Evolutionary conservation across 2,329 filamentous ascomycete genomes (phyloP).

Genomic region (Diaporthe citriasiana): DNA sequence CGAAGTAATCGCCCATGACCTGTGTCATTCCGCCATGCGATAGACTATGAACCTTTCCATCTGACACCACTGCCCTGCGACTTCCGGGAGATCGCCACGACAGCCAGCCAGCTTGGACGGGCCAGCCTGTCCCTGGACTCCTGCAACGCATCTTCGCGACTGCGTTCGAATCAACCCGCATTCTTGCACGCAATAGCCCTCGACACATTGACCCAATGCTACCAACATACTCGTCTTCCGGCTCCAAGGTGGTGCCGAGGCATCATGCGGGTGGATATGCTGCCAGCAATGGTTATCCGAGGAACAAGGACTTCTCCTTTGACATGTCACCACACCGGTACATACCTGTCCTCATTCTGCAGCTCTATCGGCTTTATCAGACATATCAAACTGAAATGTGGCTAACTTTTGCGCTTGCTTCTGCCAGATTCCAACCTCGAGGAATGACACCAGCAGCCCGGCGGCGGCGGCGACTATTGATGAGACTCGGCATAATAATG

Average conservation of each 20-base stretch:
- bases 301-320: slow-evolving; percentile 75
- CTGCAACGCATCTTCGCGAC: slow-evolving; percentile 42
- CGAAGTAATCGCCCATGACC: slow-evolving; percentile 24
- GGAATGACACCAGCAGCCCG: slow-evolving; percentile 79
- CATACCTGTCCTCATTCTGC: slow-evolving; percentile 48
- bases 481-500: slow-evolving; percentile 73
- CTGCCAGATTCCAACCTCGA: slow-evolving; percentile 85
- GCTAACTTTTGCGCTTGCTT: slow-evolving; percentile 43
- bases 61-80: slow-evolving; percentile 36
- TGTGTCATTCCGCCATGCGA: slow-evolving; percentile 37
- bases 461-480: slow-evolving; percentile 79
- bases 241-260: slow-evolving; percentile 84
- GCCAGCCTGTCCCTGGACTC: slow-evolving; percentile 41
- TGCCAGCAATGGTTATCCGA: slow-evolving; percentile 80
- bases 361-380: slow-evolving; percentile 10
- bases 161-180: slow-evolving; percentile 27
- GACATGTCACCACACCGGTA: slow-evolving; percentile 93
- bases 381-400: background rate
- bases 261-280: slow-evolving; percentile 82
- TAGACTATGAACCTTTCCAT: slow-evolving; percentile 32
- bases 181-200: slow-evolving; percentile 9
- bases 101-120: slow-evolving; percentile 38
- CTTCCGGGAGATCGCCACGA: slow-evolving; percentile 28
- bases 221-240: slow-evolving; percentile 69
- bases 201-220: slow-evolving; percentile 61